A percentile compares a stretch with the other conserved stretches of the same genome.
phyloP scores from a whole-genome alignment of 2,329 filamentous ascomycete genomes.

The Penicillium fuscoglaucum region DNA sequence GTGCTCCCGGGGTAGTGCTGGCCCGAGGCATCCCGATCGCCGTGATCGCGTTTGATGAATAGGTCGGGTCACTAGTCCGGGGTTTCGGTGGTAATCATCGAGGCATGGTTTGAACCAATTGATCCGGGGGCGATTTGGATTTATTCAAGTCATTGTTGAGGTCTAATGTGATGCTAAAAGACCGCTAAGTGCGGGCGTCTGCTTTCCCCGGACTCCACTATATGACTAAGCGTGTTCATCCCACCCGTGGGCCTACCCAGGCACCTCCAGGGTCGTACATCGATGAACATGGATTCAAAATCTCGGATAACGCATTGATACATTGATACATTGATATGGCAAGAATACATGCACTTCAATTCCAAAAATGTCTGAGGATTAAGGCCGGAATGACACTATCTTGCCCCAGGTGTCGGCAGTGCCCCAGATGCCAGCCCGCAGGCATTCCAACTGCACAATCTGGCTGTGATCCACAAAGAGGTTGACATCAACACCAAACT shows the following conservation, averaged over 20 bases:
- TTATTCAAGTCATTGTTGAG: neutral
- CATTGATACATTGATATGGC: neutral
- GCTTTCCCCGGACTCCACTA: slow-evolving; percentile 20
- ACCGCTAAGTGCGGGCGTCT: slow-evolving; percentile 8
- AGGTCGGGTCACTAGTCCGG: slow-evolving; percentile 1
- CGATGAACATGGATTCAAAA: neutral
- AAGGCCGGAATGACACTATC: slow-evolving; percentile 44
- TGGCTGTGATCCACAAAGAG: slow-evolving; percentile 60
- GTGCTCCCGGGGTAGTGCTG: slow-evolving; percentile 31
- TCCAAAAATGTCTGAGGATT: neutral
- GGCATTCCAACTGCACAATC: slow-evolving; percentile 56
- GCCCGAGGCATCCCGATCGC: slow-evolving; percentile 32
- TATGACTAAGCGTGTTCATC: neutral
- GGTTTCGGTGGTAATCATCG: slow-evolving; percentile 7
- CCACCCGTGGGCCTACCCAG: neutral
- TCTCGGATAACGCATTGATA: neutral
- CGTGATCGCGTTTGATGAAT: neutral
- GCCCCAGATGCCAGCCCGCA: slow-evolving; percentile 57
- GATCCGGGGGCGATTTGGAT: neutral
- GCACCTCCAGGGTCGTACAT: neutral
- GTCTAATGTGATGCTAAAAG: neutral
- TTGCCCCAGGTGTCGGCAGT: slow-evolving; percentile 59
- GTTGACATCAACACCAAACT: slow-evolving; percentile 60
- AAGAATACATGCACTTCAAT: neutral
- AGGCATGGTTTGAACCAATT: neutral